Evolutionary conservation across 2,329 filamentous ascomycete genomes (phyloP).

Genomic region (Claviceps quebecensis): DNA sequence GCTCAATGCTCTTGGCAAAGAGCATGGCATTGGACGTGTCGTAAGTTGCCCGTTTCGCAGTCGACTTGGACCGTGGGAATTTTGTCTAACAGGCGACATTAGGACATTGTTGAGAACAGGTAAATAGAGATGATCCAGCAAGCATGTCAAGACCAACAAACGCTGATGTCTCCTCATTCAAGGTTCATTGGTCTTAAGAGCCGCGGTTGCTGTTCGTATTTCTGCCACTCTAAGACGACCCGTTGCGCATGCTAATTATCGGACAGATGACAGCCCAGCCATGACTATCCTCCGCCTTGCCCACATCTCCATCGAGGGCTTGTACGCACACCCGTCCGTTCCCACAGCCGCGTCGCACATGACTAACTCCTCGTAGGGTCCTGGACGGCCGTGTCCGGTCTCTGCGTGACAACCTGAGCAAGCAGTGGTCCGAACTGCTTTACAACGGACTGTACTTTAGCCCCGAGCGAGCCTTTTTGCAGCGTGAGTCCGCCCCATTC

Average conservation of each 20-base stretch:
- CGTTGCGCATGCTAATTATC: background rate
- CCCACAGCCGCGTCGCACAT: no score
- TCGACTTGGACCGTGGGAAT: no score
- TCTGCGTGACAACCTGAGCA: constrained; percentile 1
- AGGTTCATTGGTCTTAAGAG: constrained; percentile 2
- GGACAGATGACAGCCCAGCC: constrained; percentile 1
- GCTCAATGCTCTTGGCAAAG: background rate
- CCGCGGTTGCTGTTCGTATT: constrained; percentile 1
- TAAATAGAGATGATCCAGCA: background rate
- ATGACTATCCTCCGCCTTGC: constrained; percentile 1
- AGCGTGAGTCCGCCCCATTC: background rate
- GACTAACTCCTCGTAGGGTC: background rate
- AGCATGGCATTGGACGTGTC: constrained; percentile 1
- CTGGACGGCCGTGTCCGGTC: constrained; percentile 1
- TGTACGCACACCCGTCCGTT: background rate
- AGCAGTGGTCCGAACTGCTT: constrained; percentile 1
- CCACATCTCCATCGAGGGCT: constrained; percentile 1
- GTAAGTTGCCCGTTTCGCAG: background rate
- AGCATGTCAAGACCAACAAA: background rate
- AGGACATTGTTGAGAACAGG: constrained; percentile 2
- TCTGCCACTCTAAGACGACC: background rate
- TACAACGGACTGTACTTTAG: constrained; percentile 4
- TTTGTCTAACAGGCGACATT: background rate
- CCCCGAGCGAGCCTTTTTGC: constrained; percentile 1
- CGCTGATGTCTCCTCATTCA: background rate